These are phyloP conservation scores for Fusarium palustre DNA, from an alignment of 2,329 filamentous ascomycete genomes.

Conservation along the genomic window DNA sequence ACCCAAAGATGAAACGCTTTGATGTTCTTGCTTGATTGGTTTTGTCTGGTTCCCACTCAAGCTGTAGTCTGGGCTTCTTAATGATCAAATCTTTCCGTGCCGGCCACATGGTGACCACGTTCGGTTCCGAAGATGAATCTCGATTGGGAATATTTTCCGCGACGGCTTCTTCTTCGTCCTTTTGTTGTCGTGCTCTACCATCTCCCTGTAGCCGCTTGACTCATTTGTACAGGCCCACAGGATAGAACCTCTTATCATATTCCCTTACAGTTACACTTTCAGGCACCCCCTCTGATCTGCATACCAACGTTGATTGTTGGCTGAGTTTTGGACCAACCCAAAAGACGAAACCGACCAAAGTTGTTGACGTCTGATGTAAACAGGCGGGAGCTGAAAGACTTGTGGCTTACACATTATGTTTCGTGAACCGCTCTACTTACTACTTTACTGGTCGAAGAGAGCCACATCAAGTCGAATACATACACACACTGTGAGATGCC, in stretches of 20 bases:
- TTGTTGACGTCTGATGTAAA: constrained; percentile 9
- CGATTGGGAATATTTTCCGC: constrained; percentile 3
- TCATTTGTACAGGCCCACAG: not conserved
- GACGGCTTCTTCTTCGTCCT: not conserved
- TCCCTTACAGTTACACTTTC: constrained; percentile 5
- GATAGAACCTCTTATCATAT: constrained; percentile 6
- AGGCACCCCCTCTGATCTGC: constrained; percentile 27
- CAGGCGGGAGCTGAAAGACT: not conserved
- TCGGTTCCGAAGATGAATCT: constrained; percentile 8
- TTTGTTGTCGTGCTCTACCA: not conserved
- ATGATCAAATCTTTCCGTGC: constrained; percentile 4
- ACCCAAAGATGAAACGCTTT: not conserved
- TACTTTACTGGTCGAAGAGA: constrained; percentile 9
- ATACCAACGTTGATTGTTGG: constrained; percentile 24
- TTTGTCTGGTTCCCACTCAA: constrained; percentile 1
- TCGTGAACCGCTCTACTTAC: not conserved
- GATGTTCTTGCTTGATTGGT: not conserved
- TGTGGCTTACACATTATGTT: constrained; percentile 11
- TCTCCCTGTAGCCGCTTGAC: not conserved
- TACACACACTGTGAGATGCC: constrained; percentile 22
- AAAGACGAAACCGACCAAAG: constrained; percentile 11
- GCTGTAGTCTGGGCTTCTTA: not conserved
- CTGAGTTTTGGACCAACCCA: not conserved
- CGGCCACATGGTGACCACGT: not conserved
- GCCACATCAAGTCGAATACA: constrained; percentile 23